Conservation (phyloP, 1,284 basidiomycete genomes). For the Cutaneotrichosporon cavernicola region DNA sequence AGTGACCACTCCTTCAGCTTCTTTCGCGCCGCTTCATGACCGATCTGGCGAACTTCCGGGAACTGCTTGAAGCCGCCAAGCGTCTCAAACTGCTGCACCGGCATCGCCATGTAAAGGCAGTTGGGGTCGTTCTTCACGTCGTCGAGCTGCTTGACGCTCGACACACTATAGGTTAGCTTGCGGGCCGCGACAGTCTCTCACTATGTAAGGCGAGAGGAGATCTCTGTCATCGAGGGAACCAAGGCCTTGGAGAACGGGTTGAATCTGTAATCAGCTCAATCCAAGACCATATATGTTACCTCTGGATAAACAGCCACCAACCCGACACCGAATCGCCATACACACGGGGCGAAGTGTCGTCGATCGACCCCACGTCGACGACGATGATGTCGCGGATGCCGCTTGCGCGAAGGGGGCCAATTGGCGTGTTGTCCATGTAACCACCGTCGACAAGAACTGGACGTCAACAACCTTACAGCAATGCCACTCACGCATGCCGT, state of each 20-base stretch:
- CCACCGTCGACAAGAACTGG: constrained; percentile 85
- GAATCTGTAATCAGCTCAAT: constrained; percentile 40
- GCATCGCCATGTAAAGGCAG: constrained; percentile 92
- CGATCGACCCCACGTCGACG: constrained; percentile 89
- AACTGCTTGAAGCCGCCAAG: constrained; percentile 52
- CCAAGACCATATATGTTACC: constrained; percentile 57
- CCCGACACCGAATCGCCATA: constrained; percentile 96
- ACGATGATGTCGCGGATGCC: constrained; percentile 93
- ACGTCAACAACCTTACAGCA: constrained; percentile 17
- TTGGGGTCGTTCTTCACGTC: constrained; percentile 86
- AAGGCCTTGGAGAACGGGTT: constrained; percentile 82
- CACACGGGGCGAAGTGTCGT: constrained; percentile 90
- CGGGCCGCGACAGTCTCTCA: constrained; percentile 53
- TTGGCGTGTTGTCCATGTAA: constrained; percentile 88
- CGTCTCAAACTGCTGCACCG: constrained; percentile 62
- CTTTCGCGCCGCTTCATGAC: constrained; percentile 72
- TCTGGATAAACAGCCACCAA: constrained; percentile 91
- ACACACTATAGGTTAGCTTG: constrained; percentile 65
- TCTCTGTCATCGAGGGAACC: constrained; percentile 91
- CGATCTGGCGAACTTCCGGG: constrained; percentile 68
- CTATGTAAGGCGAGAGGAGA: constrained; percentile 95
- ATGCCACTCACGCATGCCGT: constrained; percentile 65
- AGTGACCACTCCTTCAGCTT: constrained; percentile 76
- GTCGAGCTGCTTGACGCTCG: constrained; percentile 90
- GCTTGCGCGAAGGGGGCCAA: constrained; percentile 86